These are phyloP conservation scores for Pseudocercospora fuligena DNA, from an alignment of 2,329 filamentous ascomycete species.

Conservation along the genomic window DNA sequence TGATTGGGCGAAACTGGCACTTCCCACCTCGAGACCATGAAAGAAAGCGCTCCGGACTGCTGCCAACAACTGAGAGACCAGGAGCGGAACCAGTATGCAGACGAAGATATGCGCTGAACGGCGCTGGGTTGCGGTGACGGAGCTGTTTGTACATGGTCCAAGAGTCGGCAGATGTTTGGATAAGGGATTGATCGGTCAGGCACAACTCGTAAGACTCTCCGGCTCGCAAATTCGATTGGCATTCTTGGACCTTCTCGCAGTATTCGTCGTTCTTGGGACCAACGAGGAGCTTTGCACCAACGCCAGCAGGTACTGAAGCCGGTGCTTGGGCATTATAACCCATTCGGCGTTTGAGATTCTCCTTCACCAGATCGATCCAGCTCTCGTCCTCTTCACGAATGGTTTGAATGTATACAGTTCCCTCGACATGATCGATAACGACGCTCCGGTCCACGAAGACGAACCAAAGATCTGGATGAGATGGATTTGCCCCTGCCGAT, in stretches of 20 bases:
- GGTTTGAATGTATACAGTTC: conserved; percentile 69
- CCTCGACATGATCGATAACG: conserved; percentile 72
- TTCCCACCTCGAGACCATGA: conserved; percentile 65
- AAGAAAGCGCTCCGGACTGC: conserved; percentile 88
- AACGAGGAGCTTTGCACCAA: conserved; percentile 19
- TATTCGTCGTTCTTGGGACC: conserved; percentile 53
- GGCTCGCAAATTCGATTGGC: conserved; percentile 72
- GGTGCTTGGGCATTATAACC: background rate
- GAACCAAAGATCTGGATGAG: conserved; percentile 73
- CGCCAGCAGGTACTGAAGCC: background rate
- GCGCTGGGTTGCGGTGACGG: conserved; percentile 74
- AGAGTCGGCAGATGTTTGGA: conserved; percentile 50
- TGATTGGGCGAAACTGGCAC: conserved; percentile 89
- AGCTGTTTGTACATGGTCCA: conserved; percentile 77
- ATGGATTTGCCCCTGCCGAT: conserved; percentile 42
- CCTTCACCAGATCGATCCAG: conserved; percentile 32
- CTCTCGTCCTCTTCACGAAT: conserved; percentile 54
- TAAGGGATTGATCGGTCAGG: conserved; percentile 74
- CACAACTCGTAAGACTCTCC: conserved; percentile 88
- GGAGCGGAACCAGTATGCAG: conserved; percentile 55
- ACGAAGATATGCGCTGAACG: conserved; percentile 81
- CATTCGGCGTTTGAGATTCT: conserved; percentile 9
- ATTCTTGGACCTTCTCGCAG: conserved; percentile 67
- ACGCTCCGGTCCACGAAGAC: conserved; percentile 78
- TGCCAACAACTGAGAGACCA: conserved; percentile 71